phyloP scores from a whole-genome alignment of 2,329 filamentous ascomycete species.

The Verticillium alfalfae region DNA sequence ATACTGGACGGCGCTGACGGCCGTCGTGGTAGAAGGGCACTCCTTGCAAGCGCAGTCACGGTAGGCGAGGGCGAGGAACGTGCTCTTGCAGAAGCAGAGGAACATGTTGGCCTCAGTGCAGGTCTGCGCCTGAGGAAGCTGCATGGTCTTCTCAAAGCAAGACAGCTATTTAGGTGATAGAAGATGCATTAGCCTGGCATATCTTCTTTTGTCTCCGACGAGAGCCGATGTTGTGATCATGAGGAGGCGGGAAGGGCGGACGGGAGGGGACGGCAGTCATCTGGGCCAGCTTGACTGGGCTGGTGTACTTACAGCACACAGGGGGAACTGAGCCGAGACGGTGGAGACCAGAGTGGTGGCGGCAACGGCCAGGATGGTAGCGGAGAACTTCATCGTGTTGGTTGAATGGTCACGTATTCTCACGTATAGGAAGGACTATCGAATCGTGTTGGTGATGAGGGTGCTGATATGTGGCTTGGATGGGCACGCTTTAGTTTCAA shows the following conservation, averaged over 20 bases:
- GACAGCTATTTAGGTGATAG: slow-evolving; percentile 2
- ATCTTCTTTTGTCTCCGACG: neutral
- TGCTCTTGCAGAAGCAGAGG: slow-evolving; percentile 21
- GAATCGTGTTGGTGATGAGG: neutral
- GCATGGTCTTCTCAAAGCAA: slow-evolving; percentile 19
- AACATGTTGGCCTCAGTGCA: slow-evolving; percentile 24
- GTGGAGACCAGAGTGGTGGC: neutral
- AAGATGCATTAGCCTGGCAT: neutral
- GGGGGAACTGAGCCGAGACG: neutral
- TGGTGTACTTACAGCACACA: neutral
- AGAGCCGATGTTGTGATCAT: neutral
- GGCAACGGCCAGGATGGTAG: neutral
- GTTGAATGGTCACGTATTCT: neutral
- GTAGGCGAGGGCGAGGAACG: slow-evolving; percentile 16
- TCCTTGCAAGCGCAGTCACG: slow-evolving; percentile 13
- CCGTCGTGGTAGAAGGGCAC: slow-evolving; percentile 5
- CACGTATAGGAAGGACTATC: neutral
- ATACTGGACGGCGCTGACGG: slow-evolving; percentile 12
- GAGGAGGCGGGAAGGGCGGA: neutral
- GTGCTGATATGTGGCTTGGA: neutral
- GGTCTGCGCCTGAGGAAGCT: slow-evolving; percentile 17
- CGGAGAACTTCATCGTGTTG: neutral
- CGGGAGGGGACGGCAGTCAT: neutral
- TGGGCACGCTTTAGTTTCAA: neutral
- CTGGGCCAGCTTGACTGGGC: neutral